These are phyloP conservation scores for Amoeboaphelidium protococcarum DNA, from an alignment of 371 early-diverging fungal species.

Conservation along the genomic window DNA sequence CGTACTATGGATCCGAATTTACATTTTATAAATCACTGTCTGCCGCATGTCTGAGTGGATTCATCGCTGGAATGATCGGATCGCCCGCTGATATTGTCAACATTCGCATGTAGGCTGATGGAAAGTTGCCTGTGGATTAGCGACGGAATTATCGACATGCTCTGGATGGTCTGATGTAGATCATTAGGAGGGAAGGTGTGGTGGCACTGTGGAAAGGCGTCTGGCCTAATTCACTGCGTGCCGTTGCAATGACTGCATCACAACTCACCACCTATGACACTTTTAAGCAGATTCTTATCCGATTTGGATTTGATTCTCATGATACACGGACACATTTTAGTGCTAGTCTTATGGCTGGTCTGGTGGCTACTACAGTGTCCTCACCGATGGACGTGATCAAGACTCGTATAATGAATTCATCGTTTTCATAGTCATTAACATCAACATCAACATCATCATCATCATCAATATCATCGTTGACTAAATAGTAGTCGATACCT, in stretches of 20 bases:
- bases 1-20: constrained; percentile 12
- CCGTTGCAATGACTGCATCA: constrained; percentile 44
- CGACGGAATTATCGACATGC: constrained; percentile 45
- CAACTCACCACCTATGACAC: constrained; percentile 45
- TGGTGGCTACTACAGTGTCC: constrained; percentile 64
- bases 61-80: constrained; percentile 45
- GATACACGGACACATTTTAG: constrained; percentile 34
- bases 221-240: constrained; percentile 41
- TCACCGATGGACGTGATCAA: constrained; percentile 71
- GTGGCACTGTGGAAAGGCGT: constrained; percentile 34
- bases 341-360: constrained; percentile 44
- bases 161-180: constrained; percentile 36
- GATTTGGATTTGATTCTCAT: not conserved
- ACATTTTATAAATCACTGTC: constrained; percentile 11
- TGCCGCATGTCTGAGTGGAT: constrained; percentile 39
- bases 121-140: constrained; percentile 28
- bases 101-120: constrained; percentile 57
- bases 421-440: constrained; percentile 17
- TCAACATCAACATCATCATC: not conserved
- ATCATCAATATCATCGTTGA: not conserved
- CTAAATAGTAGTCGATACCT: not conserved
- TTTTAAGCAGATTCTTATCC: constrained; percentile 17
- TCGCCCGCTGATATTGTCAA: constrained; percentile 53
- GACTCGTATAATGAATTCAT: constrained; percentile 44
- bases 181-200: constrained; percentile 33